A percentile compares a stretch with the other conserved stretches of the same genome.
Evolutionary conservation across 176 grass and related monocot species (phyloP).

Genomic region (Carex parvula): DNA sequence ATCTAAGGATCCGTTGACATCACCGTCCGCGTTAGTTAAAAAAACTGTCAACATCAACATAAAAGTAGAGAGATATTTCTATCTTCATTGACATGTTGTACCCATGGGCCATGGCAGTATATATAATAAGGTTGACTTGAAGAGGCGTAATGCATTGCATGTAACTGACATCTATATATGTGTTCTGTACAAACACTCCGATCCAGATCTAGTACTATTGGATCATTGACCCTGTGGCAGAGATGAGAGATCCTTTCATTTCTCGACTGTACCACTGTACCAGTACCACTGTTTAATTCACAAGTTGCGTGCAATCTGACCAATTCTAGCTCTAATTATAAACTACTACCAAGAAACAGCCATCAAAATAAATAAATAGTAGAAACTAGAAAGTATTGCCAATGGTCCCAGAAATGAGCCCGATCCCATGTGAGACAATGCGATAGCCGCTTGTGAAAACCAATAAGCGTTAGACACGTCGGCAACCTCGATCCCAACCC

Average conservation of each 20-base stretch:
- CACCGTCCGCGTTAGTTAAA: background rate
- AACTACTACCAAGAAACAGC: background rate
- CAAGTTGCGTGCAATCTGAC: background rate
- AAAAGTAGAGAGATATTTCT: background rate
- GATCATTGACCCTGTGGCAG: background rate
- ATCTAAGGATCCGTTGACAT: background rate
- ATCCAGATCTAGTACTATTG: conserved; percentile 16
- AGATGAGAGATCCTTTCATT: background rate
- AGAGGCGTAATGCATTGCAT: background rate
- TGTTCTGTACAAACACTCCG: background rate
- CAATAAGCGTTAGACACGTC: background rate
- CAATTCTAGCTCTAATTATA: background rate
- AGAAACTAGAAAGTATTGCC: background rate
- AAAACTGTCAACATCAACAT: background rate
- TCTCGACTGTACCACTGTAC: background rate
- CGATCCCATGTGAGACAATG: conserved; percentile 21
- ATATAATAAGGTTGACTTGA: background rate
- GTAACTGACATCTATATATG: background rate
- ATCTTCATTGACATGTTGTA: too few relatives aligned
- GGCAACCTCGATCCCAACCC: conserved; percentile 14
- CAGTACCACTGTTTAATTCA: conserved; percentile 8
- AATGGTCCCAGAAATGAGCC: conserved; percentile 15
- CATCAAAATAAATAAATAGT: background rate
- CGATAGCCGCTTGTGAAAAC: background rate
- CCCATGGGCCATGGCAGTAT: too few relatives aligned